A percentile compares a stretch with the other conserved stretches of the same genome.
Evolutionary conservation across 2,329 filamentous ascomycete genomes (phyloP).

Genomic region (Pyricularia grisea): DNA sequence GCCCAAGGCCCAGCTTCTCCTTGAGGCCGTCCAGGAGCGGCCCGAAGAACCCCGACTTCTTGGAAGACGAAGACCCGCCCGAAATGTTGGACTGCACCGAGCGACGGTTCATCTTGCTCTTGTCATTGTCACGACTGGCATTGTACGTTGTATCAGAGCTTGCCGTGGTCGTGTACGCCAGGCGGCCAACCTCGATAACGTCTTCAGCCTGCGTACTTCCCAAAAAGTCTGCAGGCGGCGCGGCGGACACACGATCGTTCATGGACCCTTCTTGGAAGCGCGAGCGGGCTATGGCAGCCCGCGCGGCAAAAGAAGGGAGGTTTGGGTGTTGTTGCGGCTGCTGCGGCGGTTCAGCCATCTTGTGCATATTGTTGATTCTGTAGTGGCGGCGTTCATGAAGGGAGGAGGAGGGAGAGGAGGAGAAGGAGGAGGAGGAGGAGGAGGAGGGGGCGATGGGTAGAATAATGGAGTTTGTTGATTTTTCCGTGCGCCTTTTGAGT

Average conservation of each 20-base stretch:
- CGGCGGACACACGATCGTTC: constrained; percentile 67
- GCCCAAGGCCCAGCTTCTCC: constrained; percentile 18
- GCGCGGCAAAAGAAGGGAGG: neutral
- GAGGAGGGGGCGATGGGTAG: neutral
- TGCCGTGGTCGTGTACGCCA: neutral
- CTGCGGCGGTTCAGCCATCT: constrained; percentile 11
- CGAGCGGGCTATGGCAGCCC: constrained; percentile 22
- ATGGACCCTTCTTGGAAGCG: constrained; percentile 75
- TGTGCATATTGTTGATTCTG: neutral
- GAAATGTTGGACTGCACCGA: constrained; percentile 9
- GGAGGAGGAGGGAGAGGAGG: neutral
- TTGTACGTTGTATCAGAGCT: neutral
- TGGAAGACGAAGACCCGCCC: constrained; percentile 3
- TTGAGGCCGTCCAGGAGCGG: constrained; percentile 23
- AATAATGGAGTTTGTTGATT: neutral
- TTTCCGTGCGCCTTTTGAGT: neutral
- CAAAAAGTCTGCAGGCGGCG: constrained; percentile 60
- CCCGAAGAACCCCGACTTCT: constrained; percentile 16
- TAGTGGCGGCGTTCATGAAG: neutral
- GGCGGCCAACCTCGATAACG: neutral
- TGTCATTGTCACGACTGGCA: neutral
- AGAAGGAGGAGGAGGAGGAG: neutral
- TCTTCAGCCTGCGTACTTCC: constrained; percentile 21
- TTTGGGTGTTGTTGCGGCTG: constrained; percentile 8
- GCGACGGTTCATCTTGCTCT: constrained; percentile 8